Evolutionary conservation across 768 basidiomycete genomes (phyloP).

Genomic region (Suillus tomentosus): DNA sequence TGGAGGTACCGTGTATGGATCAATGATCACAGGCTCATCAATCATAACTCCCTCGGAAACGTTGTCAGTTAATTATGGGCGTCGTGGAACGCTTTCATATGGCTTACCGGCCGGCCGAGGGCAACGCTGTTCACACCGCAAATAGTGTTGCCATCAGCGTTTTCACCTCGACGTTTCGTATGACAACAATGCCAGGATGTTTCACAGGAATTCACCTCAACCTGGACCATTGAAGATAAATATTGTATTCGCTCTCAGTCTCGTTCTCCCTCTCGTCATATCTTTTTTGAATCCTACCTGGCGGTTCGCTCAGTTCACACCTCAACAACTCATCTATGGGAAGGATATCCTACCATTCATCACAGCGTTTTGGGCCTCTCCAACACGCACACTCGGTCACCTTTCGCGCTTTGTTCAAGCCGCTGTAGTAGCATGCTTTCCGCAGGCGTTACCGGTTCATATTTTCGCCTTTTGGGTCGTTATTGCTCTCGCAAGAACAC

Average conservation of each 20-base stretch:
- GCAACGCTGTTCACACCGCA: not conserved
- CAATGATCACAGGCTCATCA: not conserved
- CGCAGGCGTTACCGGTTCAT: not conserved
- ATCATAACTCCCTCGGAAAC: not conserved
- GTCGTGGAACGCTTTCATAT: not conserved
- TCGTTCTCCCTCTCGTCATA: conserved; percentile 19
- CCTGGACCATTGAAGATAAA: conserved; percentile 9
- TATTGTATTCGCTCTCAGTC: conserved; percentile 14
- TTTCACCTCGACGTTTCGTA: not conserved
- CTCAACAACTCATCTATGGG: conserved; percentile 40
- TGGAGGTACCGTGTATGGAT: not conserved
- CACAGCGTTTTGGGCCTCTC: conserved; percentile 39
- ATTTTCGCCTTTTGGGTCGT: conserved; percentile 21
- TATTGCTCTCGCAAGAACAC: conserved; percentile 21
- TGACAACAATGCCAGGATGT: not conserved
- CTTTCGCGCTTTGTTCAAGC: conserved; percentile 27
- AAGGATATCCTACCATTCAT: conserved; percentile 35
- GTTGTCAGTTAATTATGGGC: not conserved
- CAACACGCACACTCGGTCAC: conserved; percentile 22
- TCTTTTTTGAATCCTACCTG: conserved; percentile 14
- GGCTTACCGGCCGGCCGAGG: not conserved
- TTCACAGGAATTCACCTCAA: not conserved
- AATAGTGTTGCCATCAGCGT: not conserved
- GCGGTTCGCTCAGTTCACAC: conserved; percentile 34
- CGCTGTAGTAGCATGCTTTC: not conserved